These are phyloP conservation scores for thale cress (Arabidopsis thaliana) DNA, from an alignment of 345 rosid genomes.

Conservation along the genomic window TAIR10.1 NC_003071.7:11539501-11540000, in stretches of 20 bases:
- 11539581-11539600: constrained; percentile 14
- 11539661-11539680: constrained; percentile 59
- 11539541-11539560: constrained; percentile 96
- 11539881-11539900: constrained; percentile 14
- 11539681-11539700: constrained; percentile 72
- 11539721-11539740: constrained; percentile 59
- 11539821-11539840: constrained; percentile 72
- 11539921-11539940: constrained; percentile 7
- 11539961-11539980: constrained; percentile 59
- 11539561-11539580: constrained; percentile 67
- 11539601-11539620: not conserved
- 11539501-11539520: constrained; percentile 87
- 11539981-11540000: constrained; percentile 87
- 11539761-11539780: constrained; percentile 82
- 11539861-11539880: not conserved
- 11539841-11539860: constrained; percentile 29
- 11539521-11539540: constrained; percentile 67
- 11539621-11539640: constrained; percentile 4
- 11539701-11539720: constrained; percentile 83
- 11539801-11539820: constrained; percentile 50
- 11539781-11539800: constrained; percentile 58
- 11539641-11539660: not conserved
- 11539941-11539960: constrained; percentile 44
- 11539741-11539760: constrained; percentile 52
- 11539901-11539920: not conserved